Percentiles rank a stretch among this genome's conserved stretches.
Conservation (phyloP, 257 asterid species). For the Verbascum thapsus region DNA sequence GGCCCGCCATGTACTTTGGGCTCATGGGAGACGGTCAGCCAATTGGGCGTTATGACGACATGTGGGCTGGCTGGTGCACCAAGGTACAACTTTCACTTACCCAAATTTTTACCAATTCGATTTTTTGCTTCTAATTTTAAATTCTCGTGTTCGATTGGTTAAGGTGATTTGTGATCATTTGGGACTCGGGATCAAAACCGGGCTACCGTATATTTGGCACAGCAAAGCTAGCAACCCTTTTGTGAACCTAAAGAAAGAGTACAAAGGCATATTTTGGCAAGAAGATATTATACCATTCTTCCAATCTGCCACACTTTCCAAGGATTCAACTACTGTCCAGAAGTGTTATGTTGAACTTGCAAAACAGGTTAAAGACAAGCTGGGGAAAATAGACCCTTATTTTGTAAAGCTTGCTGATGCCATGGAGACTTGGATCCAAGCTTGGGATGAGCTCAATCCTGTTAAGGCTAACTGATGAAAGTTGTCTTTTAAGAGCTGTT, state of each 20-base stretch:
- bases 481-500: too few species aligned
- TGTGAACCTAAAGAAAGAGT: slow-evolving; percentile 79
- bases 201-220: slow-evolving; percentile 91
- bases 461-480: slow-evolving; percentile 21
- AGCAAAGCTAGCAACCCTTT: slow-evolving; percentile 97
- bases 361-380: slow-evolving; percentile 73
- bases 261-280: slow-evolving; percentile 95
- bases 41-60: slow-evolving; percentile 90
- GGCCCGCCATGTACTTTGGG: slow-evolving; percentile 94
- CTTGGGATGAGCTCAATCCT: slow-evolving; percentile 89
- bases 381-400: slow-evolving; percentile 69
- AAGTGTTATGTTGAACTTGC: slow-evolving; percentile 74
- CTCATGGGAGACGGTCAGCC: slow-evolving; percentile 99
- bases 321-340: slow-evolving; percentile 77
- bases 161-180: slow-evolving; percentile 89
- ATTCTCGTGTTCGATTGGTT: neutral
- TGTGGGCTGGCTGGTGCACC: slow-evolving; percentile 99
- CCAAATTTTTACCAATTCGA: too few species aligned
- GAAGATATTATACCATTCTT: slow-evolving; percentile 93
- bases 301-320: slow-evolving; percentile 60
- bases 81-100: slow-evolving; percentile 46
- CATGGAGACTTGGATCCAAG: slow-evolving; percentile 88
- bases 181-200: slow-evolving; percentile 86
- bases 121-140: neutral
- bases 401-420: slow-evolving; percentile 79